phyloP scores from a whole-genome alignment of 1,139 yeast genomes.

The Lodderomyces parapsilosis region DNA sequence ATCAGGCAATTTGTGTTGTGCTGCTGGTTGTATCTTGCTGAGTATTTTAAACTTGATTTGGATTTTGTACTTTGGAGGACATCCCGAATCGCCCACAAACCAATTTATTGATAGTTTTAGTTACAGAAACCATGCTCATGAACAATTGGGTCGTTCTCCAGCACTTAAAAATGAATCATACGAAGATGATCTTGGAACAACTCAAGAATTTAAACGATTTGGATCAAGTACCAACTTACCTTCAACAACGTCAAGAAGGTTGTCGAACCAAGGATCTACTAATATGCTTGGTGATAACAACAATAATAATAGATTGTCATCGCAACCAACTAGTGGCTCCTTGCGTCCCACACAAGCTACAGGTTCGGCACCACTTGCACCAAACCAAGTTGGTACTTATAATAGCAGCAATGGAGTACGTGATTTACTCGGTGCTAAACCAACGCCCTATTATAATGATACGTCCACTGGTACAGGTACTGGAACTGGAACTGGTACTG shows the following conservation, averaged over 20 bases:
- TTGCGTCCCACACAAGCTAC: conserved; percentile 1
- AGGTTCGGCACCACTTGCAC: neutral
- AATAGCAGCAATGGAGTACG: neutral
- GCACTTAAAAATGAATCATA: conserved; percentile 14
- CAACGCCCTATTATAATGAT: neutral
- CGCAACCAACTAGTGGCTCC: neutral
- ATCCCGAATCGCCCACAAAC: conserved; percentile 75
- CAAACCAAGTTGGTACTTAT: conserved; percentile 1
- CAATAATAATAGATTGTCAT: neutral
- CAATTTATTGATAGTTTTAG: conserved; percentile 80
- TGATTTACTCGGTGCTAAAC: neutral
- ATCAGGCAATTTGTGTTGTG: conserved; percentile 74
- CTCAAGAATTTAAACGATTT: conserved; percentile 25
- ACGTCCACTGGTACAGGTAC: neutral
- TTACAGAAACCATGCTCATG: conserved; percentile 31
- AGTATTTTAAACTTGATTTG: conserved; percentile 79
- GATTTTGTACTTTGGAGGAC: conserved; percentile 85
- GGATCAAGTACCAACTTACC: conserved; percentile 24
- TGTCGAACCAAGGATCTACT: conserved; percentile 15
- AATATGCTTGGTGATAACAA: neutral
- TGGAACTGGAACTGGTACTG: conserved; percentile 1
- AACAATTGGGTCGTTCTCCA: conserved; percentile 11
- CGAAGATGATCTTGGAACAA: conserved; percentile 18
- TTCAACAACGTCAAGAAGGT: conserved; percentile 7
- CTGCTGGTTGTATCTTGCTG: conserved; percentile 86